Percentiles rank a stretch among this genome's conserved stretches.
These are phyloP conservation scores for Erysimum cheiranthoides DNA, from an alignment of 345 rosid species.

Conservation along the genomic window DNA sequence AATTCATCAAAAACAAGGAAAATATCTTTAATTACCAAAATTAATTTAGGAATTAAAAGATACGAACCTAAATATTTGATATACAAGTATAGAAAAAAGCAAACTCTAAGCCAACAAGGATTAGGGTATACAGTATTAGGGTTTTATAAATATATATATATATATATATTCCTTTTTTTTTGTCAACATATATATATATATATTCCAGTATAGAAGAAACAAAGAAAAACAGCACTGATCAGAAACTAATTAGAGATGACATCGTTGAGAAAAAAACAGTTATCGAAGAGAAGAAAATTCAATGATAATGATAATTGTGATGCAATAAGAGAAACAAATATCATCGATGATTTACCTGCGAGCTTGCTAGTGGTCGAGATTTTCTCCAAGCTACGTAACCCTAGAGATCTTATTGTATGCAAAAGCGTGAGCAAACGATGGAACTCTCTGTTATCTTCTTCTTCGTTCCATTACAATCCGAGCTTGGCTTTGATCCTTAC, in stretches of 20 bases:
- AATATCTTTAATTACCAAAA: no score
- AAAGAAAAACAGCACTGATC: no score
- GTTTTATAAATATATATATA: no score
- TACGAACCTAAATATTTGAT: no score
- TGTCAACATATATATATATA: no score
- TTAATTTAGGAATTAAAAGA: no score
- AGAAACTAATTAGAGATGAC: neutral
- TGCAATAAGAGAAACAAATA: neutral
- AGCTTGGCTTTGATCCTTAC: slow-evolving; percentile 6
- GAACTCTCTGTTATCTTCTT: slow-evolving; percentile 1
- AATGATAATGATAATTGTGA: neutral
- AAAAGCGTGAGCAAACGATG: slow-evolving; percentile 27
- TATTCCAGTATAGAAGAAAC: no score
- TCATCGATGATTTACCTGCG: slow-evolving; percentile 22
- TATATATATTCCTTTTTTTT: no score
- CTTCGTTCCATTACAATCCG: neutral
- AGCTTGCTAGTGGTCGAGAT: neutral
- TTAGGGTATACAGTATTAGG: no score
- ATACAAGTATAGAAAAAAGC: no score
- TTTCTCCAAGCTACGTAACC: neutral
- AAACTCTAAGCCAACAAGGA: no score
- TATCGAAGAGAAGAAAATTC: neutral
- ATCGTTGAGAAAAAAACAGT: slow-evolving; percentile 11
- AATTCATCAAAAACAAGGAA: no score
- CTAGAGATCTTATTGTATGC: neutral